phyloP scores from a whole-genome alignment of 306 rosid genomes.

The Vigna reflexopilosa region DNA sequence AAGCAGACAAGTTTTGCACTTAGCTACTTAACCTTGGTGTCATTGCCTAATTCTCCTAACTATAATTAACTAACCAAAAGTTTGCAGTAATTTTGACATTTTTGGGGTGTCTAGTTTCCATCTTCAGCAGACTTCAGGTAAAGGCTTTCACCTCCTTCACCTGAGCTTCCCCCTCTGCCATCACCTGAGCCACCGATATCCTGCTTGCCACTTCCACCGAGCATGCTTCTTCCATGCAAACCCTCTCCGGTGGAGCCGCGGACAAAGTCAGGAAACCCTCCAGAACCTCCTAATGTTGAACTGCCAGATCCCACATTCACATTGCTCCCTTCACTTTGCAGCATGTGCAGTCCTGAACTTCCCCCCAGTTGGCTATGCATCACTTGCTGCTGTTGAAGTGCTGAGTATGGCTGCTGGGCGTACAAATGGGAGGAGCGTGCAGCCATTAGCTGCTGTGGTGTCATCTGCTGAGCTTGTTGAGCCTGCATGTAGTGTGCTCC shows the following conservation, averaged over 20 bases:
- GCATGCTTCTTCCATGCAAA: constrained; percentile 67
- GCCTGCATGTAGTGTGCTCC: constrained; percentile 94
- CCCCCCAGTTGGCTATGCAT: constrained; percentile 73
- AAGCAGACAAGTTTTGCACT: constrained; percentile 19
- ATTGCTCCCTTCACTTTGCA: constrained; percentile 63
- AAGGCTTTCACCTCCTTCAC: constrained; percentile 82
- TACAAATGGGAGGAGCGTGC: constrained; percentile 91
- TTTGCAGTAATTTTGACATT: constrained; percentile 28
- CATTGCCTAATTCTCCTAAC: constrained; percentile 49
- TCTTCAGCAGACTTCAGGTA: constrained; percentile 79
- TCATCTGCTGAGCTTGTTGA: constrained; percentile 84
- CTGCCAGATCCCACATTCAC: constrained; percentile 73
- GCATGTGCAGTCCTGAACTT: constrained; percentile 75
- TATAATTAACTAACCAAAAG: constrained; percentile 14
- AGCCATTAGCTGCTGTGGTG: constrained; percentile 88
- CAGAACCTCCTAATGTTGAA: constrained; percentile 60
- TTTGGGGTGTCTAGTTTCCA: constrained; percentile 41
- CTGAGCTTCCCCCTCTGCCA: constrained; percentile 73
- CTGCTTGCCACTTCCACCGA: constrained; percentile 78
- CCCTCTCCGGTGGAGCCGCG: constrained; percentile 65
- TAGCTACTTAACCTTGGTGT: constrained; percentile 9
- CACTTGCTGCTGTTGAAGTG: constrained; percentile 80
- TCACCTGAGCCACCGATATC: constrained; percentile 75
- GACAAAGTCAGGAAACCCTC: constrained; percentile 75
- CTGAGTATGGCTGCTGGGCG: constrained; percentile 74